These are phyloP conservation scores for Monosporozyma yasuniensis DNA, from an alignment of 805 yeast genomes.

Conservation along the genomic window DNA sequence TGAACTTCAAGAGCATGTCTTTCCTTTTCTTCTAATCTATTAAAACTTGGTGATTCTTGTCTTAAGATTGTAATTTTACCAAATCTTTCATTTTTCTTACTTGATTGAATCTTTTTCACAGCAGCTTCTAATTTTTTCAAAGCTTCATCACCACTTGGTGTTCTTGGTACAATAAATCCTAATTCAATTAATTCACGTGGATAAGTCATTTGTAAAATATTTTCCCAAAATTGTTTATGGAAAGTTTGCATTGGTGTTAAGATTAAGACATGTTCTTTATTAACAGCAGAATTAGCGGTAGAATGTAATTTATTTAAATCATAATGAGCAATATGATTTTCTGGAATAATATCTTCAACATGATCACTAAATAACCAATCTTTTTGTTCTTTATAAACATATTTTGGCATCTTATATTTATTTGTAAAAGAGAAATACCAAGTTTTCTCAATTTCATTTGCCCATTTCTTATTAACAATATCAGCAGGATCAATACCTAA, in stretches of 20 bases:
- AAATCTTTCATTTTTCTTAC: slow-evolving; percentile 56
- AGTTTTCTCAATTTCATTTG: slow-evolving; percentile 29
- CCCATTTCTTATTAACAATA: slow-evolving; percentile 29
- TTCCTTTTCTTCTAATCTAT: slow-evolving; percentile 71
- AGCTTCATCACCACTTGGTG: slow-evolving; percentile 72
- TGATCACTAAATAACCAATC: slow-evolving; percentile 40
- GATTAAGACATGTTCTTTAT: slow-evolving; percentile 75
- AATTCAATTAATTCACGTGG: slow-evolving; percentile 79
- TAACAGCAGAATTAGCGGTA: slow-evolving; percentile 59
- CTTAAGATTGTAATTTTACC: slow-evolving; percentile 80
- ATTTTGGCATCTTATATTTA: slow-evolving; percentile 34
- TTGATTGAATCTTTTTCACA: slow-evolving; percentile 60
- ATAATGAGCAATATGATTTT: slow-evolving; percentile 72
- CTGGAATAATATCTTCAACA: slow-evolving; percentile 49
- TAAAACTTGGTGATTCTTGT: slow-evolving; percentile 77
- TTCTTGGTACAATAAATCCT: slow-evolving; percentile 87
- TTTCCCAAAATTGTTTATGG: slow-evolving; percentile 80
- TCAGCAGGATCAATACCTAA: slow-evolving; percentile 19
- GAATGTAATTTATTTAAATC: slow-evolving; percentile 74
- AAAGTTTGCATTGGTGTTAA: slow-evolving; percentile 87
- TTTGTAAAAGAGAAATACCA: slow-evolving; percentile 30
- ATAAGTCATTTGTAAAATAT: slow-evolving; percentile 62
- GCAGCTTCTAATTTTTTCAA: slow-evolving; percentile 64
- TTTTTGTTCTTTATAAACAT: slow-evolving; percentile 35
- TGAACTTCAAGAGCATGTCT: slow-evolving; percentile 84